Percentiles rank a stretch among this genome's conserved stretches.
phyloP scores from a whole-genome alignment of 2,329 filamentous ascomycete species.

The Teratosphaeria pseudoeucalypti region DNA sequence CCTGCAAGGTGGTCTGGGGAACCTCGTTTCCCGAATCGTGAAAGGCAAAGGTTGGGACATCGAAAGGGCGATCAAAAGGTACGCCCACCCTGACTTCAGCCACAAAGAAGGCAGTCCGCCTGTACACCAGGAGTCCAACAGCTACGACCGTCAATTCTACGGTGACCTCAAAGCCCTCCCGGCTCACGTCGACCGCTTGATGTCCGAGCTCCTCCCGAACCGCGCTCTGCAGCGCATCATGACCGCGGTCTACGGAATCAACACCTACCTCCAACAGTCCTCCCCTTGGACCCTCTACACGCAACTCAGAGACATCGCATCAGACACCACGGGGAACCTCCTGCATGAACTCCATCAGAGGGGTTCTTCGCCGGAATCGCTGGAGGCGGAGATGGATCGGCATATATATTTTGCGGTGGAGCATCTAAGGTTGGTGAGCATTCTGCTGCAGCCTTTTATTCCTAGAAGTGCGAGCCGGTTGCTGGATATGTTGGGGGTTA shows the following conservation, averaged over 20 bases:
- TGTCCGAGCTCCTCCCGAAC: conserved; percentile 56
- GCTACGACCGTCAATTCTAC: conserved; percentile 5
- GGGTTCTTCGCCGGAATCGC: conserved; percentile 14
- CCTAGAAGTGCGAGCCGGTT: conserved; percentile 63
- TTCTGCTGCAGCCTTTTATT: conserved; percentile 86
- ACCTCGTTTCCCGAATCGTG: conserved; percentile 62
- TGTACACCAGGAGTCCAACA: conserved; percentile 2
- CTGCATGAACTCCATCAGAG: conserved; percentile 9
- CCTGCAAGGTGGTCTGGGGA: conserved; percentile 69
- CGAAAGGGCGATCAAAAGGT: conserved; percentile 20
- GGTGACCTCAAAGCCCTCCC: conserved; percentile 25
- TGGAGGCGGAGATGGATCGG: conserved; percentile 39
- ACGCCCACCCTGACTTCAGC: conserved; percentile 9
- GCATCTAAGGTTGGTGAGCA: conserved; percentile 65
- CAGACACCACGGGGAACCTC: conserved; percentile 22
- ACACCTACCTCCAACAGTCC: conserved; percentile 53
- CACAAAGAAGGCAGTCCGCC: conserved; percentile 1
- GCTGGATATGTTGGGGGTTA: conserved; percentile 69
- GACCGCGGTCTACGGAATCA: conserved; percentile 51
- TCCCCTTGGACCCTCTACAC: conserved; percentile 57
- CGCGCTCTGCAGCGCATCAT: conserved; percentile 56
- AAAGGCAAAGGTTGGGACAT: conserved; percentile 48
- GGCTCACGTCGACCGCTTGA: conserved; percentile 39
- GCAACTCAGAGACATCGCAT: conserved; percentile 12
- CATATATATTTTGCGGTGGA: conserved; percentile 65